Evolutionary conservation across 2,329 filamentous ascomycete species (phyloP).

Genomic region (Dactylellina drechsleri): DNA sequence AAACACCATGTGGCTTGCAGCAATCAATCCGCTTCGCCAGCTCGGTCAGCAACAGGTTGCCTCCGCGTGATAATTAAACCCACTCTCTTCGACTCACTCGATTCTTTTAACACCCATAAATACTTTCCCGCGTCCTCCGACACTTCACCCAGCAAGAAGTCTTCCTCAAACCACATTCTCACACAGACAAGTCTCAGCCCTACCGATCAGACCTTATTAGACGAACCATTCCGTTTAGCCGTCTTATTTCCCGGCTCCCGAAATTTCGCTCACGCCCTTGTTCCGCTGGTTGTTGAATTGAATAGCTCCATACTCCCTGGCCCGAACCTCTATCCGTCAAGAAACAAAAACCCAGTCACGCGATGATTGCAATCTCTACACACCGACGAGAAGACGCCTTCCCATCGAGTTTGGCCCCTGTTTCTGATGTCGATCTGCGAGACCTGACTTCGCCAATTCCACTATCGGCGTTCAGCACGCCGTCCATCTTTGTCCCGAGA

Average conservation of each 20-base stretch:
- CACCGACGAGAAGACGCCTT: constrained; percentile 50
- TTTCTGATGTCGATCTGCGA: constrained; percentile 37
- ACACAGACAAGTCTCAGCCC: constrained; percentile 7
- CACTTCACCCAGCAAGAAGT: background rate
- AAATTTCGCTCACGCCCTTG: constrained; percentile 35
- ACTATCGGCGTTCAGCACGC: constrained; percentile 30
- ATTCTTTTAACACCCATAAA: too few species aligned
- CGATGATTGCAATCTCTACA: constrained; percentile 54
- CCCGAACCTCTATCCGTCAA: constrained; percentile 12
- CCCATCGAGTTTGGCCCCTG: constrained; percentile 48
- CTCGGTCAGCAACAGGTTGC: constrained; percentile 16
- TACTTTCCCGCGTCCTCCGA: background rate
- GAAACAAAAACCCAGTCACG: constrained; percentile 32
- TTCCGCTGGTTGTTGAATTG: constrained; percentile 25
- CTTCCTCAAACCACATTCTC: background rate
- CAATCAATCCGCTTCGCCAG: constrained; percentile 32
- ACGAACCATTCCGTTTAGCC: constrained; percentile 37
- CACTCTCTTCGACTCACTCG: too few species aligned
- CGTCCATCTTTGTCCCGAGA: constrained; percentile 34
- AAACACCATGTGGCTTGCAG: constrained; percentile 34
- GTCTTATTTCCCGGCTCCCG: constrained; percentile 20
- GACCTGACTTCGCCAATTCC: constrained; percentile 42
- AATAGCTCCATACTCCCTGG: constrained; percentile 16
- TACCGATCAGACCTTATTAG: background rate
- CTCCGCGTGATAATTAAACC: constrained; percentile 26